Evolutionary conservation across 495 filamentous ascomycete species (phyloP).

Genomic region (Penicillium maclennaniae): DNA sequence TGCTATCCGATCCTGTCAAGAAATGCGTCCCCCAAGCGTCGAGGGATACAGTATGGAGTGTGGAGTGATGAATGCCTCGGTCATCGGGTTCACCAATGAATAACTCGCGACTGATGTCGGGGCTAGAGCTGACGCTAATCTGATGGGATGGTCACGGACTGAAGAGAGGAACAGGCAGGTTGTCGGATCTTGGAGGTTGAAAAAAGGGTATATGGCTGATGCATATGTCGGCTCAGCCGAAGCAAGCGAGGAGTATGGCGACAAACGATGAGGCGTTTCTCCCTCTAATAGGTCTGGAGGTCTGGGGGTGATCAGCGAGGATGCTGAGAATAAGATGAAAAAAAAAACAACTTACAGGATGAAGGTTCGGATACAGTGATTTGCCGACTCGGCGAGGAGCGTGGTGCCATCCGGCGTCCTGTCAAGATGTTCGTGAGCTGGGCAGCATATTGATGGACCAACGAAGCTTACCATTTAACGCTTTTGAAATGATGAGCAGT

Average conservation of each 20-base stretch:
- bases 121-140: slow-evolving; percentile 58
- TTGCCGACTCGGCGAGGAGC: slow-evolving; percentile 67
- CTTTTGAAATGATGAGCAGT: slow-evolving; percentile 52
- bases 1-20: slow-evolving; percentile 69
- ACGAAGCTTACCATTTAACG: slow-evolving; percentile 51
- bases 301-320: slow-evolving; percentile 5
- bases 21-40: slow-evolving; percentile 54
- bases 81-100: slow-evolving; percentile 65
- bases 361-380: slow-evolving; percentile 66
- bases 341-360: slow-evolving; percentile 50
- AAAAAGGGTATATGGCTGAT: slow-evolving; percentile 69
- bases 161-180: slow-evolving; percentile 68
- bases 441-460: not conserved
- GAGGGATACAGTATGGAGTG: slow-evolving; percentile 66
- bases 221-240: slow-evolving; percentile 69
- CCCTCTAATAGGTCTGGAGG: slow-evolving; percentile 67
- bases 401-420: slow-evolving; percentile 81
- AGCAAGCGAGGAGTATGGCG: slow-evolving; percentile 55
- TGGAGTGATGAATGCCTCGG: slow-evolving; percentile 74
- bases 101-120: slow-evolving; percentile 56
- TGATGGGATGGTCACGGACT: slow-evolving; percentile 68
- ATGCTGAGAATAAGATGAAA: slow-evolving; percentile 5
- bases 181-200: slow-evolving; percentile 57
- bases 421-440: slow-evolving; percentile 1
- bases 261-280: slow-evolving; percentile 46